phyloP scores from a whole-genome alignment of 2,329 filamentous ascomycete species.

The Blumeriella jaapii region DNA sequence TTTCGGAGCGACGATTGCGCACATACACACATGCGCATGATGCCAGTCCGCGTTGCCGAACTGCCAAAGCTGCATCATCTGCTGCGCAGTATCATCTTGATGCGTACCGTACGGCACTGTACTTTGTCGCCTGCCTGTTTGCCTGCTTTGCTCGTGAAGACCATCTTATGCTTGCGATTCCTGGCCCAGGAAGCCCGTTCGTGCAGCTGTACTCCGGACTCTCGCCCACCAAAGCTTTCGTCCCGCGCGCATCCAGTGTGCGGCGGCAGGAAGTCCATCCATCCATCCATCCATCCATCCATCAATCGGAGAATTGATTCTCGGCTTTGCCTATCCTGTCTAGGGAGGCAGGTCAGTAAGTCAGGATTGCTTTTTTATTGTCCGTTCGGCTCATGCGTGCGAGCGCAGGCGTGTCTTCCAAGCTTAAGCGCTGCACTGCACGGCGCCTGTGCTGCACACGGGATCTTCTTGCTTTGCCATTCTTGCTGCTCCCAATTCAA shows the following conservation, averaged over 20 bases:
- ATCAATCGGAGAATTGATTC: too few species aligned
- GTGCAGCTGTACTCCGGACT: too few species aligned
- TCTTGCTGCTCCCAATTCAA: neutral
- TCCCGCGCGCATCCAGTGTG: neutral
- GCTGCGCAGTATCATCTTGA: slow-evolving; percentile 13
- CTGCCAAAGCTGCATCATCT: slow-evolving; percentile 12
- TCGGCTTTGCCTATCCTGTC: too few species aligned
- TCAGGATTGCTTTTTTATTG: too few species aligned
- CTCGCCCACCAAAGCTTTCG: too few species aligned
- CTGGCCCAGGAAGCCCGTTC: neutral
- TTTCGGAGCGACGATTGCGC: neutral
- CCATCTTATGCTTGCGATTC: neutral
- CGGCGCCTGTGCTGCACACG: slow-evolving; percentile 11
- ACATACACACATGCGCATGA: slow-evolving; percentile 6
- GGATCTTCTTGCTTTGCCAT: slow-evolving; percentile 12
- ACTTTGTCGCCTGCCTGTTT: slow-evolving; percentile 6
- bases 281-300: too few species aligned
- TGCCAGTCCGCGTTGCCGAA: slow-evolving; percentile 10
- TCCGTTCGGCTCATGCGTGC: too few species aligned
- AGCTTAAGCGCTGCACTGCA: slow-evolving; percentile 16
- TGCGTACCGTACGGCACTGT: too few species aligned
- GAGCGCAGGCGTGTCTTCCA: slow-evolving; percentile 19
- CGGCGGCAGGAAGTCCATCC: neutral
- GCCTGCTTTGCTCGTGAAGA: slow-evolving; percentile 3
- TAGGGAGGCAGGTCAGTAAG: too few species aligned